A percentile compares a stretch with the other conserved stretches of the same genome.
These are phyloP conservation scores for Aspergillus bertholletiae DNA, from an alignment of 495 filamentous ascomycete species.

Conservation along the genomic window DNA sequence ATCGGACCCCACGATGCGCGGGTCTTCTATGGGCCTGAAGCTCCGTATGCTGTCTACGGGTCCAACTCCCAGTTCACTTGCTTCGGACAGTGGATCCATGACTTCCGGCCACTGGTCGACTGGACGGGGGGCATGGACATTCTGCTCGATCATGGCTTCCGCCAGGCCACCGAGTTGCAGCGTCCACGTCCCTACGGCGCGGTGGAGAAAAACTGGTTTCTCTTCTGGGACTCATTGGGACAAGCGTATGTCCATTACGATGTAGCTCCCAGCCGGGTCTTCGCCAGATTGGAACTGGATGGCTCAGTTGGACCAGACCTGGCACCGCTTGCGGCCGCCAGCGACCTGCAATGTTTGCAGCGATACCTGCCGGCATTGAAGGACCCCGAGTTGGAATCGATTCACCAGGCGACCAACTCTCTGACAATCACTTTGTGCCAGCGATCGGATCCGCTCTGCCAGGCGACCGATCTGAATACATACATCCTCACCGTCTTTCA, in stretches of 20 bases:
- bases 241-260: slow-evolving; percentile 49
- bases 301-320: slow-evolving; percentile 41
- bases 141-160: slow-evolving; percentile 24
- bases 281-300: slow-evolving; percentile 36
- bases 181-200: slow-evolving; percentile 32
- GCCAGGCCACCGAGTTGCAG: slow-evolving; percentile 40
- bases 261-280: slow-evolving; percentile 39
- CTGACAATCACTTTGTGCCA: slow-evolving; percentile 49
- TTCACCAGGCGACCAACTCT: slow-evolving; percentile 57
- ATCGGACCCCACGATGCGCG: slow-evolving; percentile 50
- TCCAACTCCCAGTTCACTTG: slow-evolving; percentile 48
- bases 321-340: slow-evolving; percentile 16
- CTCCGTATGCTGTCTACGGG: slow-evolving; percentile 43
- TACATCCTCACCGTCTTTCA: slow-evolving; percentile 50
- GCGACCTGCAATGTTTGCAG: slow-evolving; percentile 37
- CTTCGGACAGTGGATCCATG: slow-evolving; percentile 49
- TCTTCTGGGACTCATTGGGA: slow-evolving; percentile 48
- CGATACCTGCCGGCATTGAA: slow-evolving; percentile 33
- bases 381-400: slow-evolving; percentile 28
- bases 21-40: slow-evolving; percentile 48
- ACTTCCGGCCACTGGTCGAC: slow-evolving; percentile 44
- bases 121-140: slow-evolving; percentile 24
- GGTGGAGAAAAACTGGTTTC: slow-evolving; percentile 56
- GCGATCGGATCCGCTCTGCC: slow-evolving; percentile 40
- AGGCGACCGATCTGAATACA: slow-evolving; percentile 39